These are phyloP conservation scores for Alternaria triticimaculans DNA, from an alignment of 2,329 filamentous ascomycete species.

Conservation along the genomic window DNA sequence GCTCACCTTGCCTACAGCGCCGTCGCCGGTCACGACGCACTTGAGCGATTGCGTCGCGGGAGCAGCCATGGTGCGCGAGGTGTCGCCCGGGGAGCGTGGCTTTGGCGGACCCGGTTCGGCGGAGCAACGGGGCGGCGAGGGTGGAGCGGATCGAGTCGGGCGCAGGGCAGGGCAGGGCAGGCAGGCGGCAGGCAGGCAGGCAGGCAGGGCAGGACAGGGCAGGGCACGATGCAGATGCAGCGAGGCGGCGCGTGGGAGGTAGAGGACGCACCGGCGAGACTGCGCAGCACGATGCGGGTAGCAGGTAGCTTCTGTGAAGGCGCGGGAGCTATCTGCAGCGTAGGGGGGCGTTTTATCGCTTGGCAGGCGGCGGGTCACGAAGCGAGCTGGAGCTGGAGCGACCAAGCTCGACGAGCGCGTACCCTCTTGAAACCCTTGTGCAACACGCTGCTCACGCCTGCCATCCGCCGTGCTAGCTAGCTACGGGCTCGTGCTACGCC, in stretches of 20 bases:
- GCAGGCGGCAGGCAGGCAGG: not conserved
- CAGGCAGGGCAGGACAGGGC: not conserved
- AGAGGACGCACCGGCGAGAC: slow-evolving; percentile 27
- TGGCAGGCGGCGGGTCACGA: slow-evolving; percentile 43
- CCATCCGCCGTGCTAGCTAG: slow-evolving; percentile 19
- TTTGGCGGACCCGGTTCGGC: slow-evolving; percentile 31
- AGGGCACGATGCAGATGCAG: slow-evolving; percentile 7
- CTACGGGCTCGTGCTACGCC: slow-evolving; percentile 6
- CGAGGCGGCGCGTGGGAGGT: slow-evolving; percentile 7
- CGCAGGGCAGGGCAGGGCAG: not conserved
- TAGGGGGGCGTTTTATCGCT: slow-evolving; percentile 45
- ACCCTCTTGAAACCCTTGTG: slow-evolving; percentile 37
- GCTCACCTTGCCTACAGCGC: slow-evolving; percentile 96
- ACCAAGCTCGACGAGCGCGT: slow-evolving; percentile 29
- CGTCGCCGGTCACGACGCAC: slow-evolving; percentile 99
- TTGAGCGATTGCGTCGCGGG: slow-evolving; percentile 90
- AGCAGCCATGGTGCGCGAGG: slow-evolving; percentile 67
- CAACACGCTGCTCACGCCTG: slow-evolving; percentile 31
- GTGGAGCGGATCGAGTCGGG: slow-evolving; percentile 17
- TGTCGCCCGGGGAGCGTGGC: slow-evolving; percentile 33
- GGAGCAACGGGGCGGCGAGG: slow-evolving; percentile 25
- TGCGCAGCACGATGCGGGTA: slow-evolving; percentile 19
- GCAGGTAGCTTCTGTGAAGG: slow-evolving; percentile 29
- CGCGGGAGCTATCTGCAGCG: slow-evolving; percentile 42
- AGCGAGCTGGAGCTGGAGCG: slow-evolving; percentile 31